Percentiles rank a stretch among this genome's conserved stretches.
Conservation (phyloP, 768 basidiomycete species). For the Rhodotorula graminis region DNA sequence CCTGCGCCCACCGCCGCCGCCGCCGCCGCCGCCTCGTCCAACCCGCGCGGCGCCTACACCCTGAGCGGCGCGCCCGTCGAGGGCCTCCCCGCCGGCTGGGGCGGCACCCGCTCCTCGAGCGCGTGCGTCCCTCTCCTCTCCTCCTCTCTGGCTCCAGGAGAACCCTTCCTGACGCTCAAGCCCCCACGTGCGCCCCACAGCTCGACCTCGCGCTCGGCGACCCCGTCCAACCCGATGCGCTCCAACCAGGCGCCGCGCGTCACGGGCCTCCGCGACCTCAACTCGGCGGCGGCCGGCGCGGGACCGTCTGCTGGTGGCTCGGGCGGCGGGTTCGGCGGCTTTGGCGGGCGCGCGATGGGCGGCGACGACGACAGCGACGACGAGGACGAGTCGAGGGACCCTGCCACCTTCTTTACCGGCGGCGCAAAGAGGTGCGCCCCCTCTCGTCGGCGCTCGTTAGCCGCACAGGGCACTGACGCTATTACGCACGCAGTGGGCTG, state of each 20-base stretch:
- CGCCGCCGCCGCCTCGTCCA: neutral
- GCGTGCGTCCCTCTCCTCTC: neutral
- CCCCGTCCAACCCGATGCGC: constrained; percentile 23
- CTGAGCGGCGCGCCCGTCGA: constrained; percentile 22
- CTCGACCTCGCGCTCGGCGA: constrained; percentile 5
- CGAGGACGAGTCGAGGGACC: constrained; percentile 51
- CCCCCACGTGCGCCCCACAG: no score
- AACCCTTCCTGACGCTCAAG: neutral
- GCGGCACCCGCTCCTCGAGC: neutral
- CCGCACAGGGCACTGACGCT: neutral
- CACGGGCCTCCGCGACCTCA: constrained; percentile 32
- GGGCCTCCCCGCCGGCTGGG: constrained; percentile 27
- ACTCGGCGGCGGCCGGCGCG: neutral
- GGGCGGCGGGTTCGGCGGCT: neutral
- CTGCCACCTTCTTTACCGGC: constrained; percentile 81
- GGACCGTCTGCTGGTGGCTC: neutral
- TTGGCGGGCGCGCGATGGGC: neutral
- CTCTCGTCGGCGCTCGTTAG: no score
- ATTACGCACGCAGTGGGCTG: constrained; percentile 62
- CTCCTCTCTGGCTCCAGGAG: no score
- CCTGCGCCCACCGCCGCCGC: constrained; percentile 1
- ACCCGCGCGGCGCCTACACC: constrained; percentile 15
- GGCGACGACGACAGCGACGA: constrained; percentile 57
- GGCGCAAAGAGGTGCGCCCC: constrained; percentile 73
- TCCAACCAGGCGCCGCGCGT: constrained; percentile 25